Percentiles rank a stretch among this genome's conserved stretches.
Evolutionary conservation across 257 asterid genomes (phyloP).

Genomic region (Nyctanthes arbortristis): DNA sequence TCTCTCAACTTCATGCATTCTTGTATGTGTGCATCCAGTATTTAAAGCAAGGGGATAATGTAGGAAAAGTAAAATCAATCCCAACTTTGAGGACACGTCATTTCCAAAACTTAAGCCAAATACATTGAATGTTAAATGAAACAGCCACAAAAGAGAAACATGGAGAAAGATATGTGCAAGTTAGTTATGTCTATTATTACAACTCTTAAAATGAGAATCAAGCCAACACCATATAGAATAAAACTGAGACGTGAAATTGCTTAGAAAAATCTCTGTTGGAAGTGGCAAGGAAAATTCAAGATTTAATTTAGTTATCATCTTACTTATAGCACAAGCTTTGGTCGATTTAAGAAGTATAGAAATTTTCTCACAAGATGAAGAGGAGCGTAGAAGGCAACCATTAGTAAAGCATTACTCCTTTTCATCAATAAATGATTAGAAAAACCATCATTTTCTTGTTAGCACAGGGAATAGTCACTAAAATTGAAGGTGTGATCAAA

Average conservation of each 20-base stretch:
- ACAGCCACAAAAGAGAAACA: not conserved
- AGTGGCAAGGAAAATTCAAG: not conserved
- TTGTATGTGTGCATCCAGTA: too few species aligned
- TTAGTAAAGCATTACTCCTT: not conserved
- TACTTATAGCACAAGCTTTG: conserved; percentile 4
- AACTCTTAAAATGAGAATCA: not conserved
- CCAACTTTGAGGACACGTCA: too few species aligned
- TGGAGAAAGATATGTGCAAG: not conserved
- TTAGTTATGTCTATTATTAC: not conserved
- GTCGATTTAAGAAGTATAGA: not conserved
- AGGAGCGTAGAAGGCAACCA: not conserved
- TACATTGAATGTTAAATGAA: not conserved
- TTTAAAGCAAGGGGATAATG: not conserved
- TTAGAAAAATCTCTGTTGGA: not conserved
- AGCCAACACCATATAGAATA: not conserved
- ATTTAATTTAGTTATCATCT: conserved; percentile 2
- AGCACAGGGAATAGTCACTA: conserved; percentile 10
- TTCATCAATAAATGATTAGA: not conserved
- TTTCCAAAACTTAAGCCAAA: not conserved
- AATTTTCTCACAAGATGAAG: not conserved
- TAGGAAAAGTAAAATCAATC: not conserved
- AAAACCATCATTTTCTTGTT: not conserved
- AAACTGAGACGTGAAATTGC: not conserved
- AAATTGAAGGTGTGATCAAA: conserved; percentile 2
- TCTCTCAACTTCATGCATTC: not conserved